A percentile compares a stretch with the other conserved stretches of the same genome.
Conservation (phyloP, 163 green algal genomes). For the Chloroidium sp. region DNA sequence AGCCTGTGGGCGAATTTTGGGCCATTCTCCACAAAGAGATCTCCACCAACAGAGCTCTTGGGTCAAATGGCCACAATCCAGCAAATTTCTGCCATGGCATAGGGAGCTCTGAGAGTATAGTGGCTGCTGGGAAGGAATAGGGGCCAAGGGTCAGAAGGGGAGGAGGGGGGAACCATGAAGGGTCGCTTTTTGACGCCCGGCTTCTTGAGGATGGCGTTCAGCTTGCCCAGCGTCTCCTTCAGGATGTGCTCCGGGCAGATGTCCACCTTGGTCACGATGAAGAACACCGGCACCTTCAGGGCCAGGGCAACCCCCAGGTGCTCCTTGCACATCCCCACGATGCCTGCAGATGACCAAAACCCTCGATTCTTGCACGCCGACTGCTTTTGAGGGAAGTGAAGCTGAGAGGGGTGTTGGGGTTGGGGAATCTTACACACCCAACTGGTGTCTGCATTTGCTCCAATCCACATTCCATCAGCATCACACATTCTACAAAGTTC, state of each 20-base stretch:
- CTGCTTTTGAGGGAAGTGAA: not conserved
- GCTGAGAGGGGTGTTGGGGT: not conserved
- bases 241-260: conserved; percentile 81
- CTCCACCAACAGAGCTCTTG: too few species aligned
- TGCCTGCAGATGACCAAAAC: conserved; percentile 12
- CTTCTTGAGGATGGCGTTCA: conserved; percentile 60
- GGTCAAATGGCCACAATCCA: too few species aligned
- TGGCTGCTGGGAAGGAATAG: too few species aligned
- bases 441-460: too few species aligned
- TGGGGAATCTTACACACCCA: too few species aligned
- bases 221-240: conserved; percentile 64
- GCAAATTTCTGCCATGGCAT: too few species aligned
- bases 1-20: too few species aligned
- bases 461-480: too few species aligned
- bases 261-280: conserved; percentile 81
- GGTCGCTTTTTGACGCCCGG: conserved; percentile 64
- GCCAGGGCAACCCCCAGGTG: conserved; percentile 86
- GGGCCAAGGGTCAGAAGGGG: too few species aligned
- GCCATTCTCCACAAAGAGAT: too few species aligned
- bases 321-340: conserved; percentile 81
- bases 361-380: not conserved
- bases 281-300: conserved; percentile 77
- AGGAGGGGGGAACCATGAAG: conserved; percentile 34
- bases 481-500: too few species aligned
- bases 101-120: too few species aligned